Evolutionary conservation across 306 rosid genomes (phyloP).

Genomic region (Cyamopsis tetragonoloba): DNA sequence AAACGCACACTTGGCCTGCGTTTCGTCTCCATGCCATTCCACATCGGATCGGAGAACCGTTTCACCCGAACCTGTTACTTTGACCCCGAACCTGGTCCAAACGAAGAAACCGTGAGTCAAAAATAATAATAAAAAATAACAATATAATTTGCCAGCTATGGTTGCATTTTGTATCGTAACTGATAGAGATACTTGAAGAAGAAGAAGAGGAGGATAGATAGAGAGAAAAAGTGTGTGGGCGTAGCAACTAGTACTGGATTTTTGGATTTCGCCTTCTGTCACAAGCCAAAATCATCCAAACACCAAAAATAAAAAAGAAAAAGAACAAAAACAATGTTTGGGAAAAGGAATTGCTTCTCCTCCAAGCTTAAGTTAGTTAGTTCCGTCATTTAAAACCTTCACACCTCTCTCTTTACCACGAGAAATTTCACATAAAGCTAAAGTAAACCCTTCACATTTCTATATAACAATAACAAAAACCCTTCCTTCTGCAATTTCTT

Average conservation of each 20-base stretch:
- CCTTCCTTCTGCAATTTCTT: neutral
- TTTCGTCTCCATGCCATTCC: neutral
- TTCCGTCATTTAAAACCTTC: slow-evolving; percentile 47
- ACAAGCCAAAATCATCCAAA: slow-evolving; percentile 55
- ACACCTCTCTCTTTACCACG: slow-evolving; percentile 22
- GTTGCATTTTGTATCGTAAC: neutral
- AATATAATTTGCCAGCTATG: neutral
- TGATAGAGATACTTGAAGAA: no score
- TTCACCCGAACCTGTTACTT: slow-evolving; percentile 51
- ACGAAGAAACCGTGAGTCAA: no score
- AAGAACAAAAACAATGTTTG: no score
- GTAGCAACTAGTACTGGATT: neutral
- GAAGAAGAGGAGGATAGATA: neutral
- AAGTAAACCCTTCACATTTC: neutral
- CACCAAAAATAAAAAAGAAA: no score
- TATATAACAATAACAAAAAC: no score
- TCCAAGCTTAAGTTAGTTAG: slow-evolving; percentile 47
- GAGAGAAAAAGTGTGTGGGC: neutral
- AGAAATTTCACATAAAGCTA: neutral
- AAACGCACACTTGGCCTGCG: neutral
- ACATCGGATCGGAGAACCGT: slow-evolving; percentile 87
- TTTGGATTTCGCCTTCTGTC: slow-evolving; percentile 41
- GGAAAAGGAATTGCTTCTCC: slow-evolving; percentile 52
- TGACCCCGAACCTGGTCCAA: slow-evolving; percentile 34
- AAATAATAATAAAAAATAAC: neutral